Conservation (phyloP, 2,329 filamentous ascomycete genomes). For the Hortaea werneckii region DNA sequence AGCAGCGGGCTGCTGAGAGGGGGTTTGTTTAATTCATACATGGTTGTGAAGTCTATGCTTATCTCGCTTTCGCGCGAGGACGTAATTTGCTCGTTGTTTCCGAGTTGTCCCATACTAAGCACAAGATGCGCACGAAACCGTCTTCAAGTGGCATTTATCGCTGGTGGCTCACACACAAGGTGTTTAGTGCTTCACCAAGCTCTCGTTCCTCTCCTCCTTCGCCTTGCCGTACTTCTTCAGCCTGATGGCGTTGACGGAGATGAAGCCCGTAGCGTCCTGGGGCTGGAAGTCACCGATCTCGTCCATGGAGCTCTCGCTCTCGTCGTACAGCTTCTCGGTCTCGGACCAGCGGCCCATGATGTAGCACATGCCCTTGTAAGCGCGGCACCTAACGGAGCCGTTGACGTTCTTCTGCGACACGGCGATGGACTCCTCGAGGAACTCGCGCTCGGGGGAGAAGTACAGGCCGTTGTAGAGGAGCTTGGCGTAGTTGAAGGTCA, state of each 20-base stretch:
- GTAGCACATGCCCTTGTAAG: slow-evolving; percentile 57
- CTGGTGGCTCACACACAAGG: not conserved
- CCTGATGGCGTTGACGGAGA: slow-evolving; percentile 57
- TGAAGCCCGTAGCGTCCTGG: slow-evolving; percentile 56
- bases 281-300: slow-evolving; percentile 59
- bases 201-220: slow-evolving; percentile 27
- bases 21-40: not conserved
- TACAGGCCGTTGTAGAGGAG: slow-evolving; percentile 53
- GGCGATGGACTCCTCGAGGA: slow-evolving; percentile 55
- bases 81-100: no score
- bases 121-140: no score
- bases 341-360: slow-evolving; percentile 50
- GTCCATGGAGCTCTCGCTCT: slow-evolving; percentile 59
- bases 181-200: slow-evolving; percentile 17
- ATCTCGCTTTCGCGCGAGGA: no score
- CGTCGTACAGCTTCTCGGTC: slow-evolving; percentile 61
- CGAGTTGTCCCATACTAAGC: no score
- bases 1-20: not conserved
- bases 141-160: no score
- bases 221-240: slow-evolving; percentile 35
- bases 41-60: no score
- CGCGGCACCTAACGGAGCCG: slow-evolving; percentile 50
- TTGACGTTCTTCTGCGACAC: slow-evolving; percentile 53
- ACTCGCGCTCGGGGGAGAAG: slow-evolving; percentile 63
- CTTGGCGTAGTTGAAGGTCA: slow-evolving; percentile 54